Base-by-base conservation (phyloP, 2,329 filamentous ascomycete species). In the Ophiostoma novo-ulmi region DNA sequence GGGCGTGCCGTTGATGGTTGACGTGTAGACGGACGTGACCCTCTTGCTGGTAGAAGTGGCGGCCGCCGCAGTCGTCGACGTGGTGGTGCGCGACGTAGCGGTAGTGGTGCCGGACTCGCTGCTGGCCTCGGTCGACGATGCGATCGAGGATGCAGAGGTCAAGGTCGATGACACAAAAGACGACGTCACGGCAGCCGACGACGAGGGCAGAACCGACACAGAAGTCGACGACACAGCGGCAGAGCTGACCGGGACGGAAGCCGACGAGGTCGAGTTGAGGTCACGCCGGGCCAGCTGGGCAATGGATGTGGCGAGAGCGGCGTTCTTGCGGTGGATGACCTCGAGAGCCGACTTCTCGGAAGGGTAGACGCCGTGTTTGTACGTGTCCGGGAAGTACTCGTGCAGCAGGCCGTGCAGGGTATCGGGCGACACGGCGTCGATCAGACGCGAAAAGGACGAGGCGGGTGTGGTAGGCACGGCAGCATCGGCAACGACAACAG, bases 331-430 rank as follows among this genome's bases (percentile, higher is more conserved):
- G 79, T 88, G 85, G 38, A 91, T 83, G 44, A 85, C 86, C 77
- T 90, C 86, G 70, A 91, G 82, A 36, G 88, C 89, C 13, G 84
- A 82, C 74, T 83, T 84, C 76, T 91, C 89, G 73, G 87, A 86
- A 73, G 86, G 83, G 78, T 89, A 91, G 70, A 91, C 84, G 71
- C 89, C 90, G 76, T 91, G 85, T 77, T 88, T 85, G 79, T 89
- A 92, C 76, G 87, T 86, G 67, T 84, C 83, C 65, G 86, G 85
- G 70, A 89, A 82, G 75, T 88, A 84, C 73, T 84, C 81, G 78
- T 91, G 88, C 41, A 93, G 82, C 69, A 91, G 85, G 66, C 85
- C 84, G 78, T 92, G 89, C 70, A 94, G 81, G 22, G 65, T 67
- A 67, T 76, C 75, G 48, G 74, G 70, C 66, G 74, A 75, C 35